Evolutionary conservation across 208 protist genomes (phyloP), one percentile per base, ranked within the genome.

Genomic region (Acanthamoeba triangularis): DNA sequence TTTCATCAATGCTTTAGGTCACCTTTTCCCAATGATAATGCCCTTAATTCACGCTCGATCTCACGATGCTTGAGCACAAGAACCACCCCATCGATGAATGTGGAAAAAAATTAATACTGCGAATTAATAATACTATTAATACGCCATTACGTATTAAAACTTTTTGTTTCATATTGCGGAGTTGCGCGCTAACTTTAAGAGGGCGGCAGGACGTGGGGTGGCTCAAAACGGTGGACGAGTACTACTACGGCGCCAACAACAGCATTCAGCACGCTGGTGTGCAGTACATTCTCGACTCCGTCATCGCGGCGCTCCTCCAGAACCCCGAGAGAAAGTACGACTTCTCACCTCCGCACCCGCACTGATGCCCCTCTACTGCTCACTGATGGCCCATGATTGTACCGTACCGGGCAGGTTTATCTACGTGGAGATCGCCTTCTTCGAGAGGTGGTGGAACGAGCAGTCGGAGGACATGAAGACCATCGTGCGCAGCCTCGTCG

Each of bases 211-310:
- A 97, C 72, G 94, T 96, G 47, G 96, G 96, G 5, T 97, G 96
- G 96, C 94, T 97, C 47, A 97, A 97, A 65, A 97, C 96, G 11
- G 94, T 97, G 49, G 96, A 97, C 87, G 67, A 96, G 88, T 96
- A 96, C 94, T 96, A 96, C 80, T 96, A 96, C 56, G 96, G 96
- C 16, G 96, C 96, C 10, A 96, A 96, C 94, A 96, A 96, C 63
- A 96, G 74, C 37, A 96, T 96, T 41, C 96, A 96, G 65, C 84
- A 95, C 30, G 96, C 94, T 65, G 96, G 96, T 18, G 96, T 96
- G 28, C 96, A 97, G 65, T 96, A 97, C 95, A 96, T 96, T 54
- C 25, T 97, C n/a, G 96, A 97, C 84, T 96, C 94, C 2, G 94
- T 96, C 59, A 95, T 95, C 35, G 25, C 47, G 7, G 90, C 63